Conservation (phyloP, 306 rosid species). For the Acacia melanoxylon region DNA sequence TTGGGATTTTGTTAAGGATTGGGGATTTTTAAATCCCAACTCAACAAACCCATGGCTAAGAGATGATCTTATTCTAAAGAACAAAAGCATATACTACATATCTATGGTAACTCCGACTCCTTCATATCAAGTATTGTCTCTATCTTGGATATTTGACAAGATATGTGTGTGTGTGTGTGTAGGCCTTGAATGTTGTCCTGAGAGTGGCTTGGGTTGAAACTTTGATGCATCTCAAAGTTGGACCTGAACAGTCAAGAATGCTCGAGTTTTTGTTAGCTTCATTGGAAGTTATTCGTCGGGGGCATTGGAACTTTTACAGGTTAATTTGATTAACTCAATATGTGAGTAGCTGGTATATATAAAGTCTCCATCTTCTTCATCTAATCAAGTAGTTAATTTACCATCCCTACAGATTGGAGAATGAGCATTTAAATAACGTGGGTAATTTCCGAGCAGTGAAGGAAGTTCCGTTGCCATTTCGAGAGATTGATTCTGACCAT, state of each 20-base stretch:
- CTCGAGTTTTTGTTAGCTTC: constrained; percentile 73
- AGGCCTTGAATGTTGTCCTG: constrained; percentile 73
- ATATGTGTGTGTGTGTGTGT: background rate
- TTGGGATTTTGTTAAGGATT: constrained; percentile 93
- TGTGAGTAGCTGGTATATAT: background rate
- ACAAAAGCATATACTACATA: constrained; percentile 64
- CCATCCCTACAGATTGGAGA: constrained; percentile 63
- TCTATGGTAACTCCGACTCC: constrained; percentile 58
- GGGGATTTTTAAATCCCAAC: constrained; percentile 75
- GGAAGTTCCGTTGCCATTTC: constrained; percentile 81
- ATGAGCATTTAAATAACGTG: constrained; percentile 82
- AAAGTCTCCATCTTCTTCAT: background rate
- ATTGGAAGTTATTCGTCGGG: constrained; percentile 84
- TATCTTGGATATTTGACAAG: background rate
- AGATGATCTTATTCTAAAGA: constrained; percentile 79
- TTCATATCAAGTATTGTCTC: background rate
- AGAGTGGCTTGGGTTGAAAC: constrained; percentile 87
- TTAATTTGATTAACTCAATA: background rate
- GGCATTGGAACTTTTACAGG: constrained; percentile 99
- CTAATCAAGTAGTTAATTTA: background rate
- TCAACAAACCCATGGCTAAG: constrained; percentile 76
- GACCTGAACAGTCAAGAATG: constrained; percentile 41
- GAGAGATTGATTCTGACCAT: constrained; percentile 64
- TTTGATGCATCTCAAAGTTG: constrained; percentile 41
- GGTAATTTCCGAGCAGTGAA: constrained; percentile 83